These are phyloP conservation scores for Cystofilobasidium bisporidii DNA, from an alignment of 768 basidiomycete species.

Conservation along the genomic window DNA sequence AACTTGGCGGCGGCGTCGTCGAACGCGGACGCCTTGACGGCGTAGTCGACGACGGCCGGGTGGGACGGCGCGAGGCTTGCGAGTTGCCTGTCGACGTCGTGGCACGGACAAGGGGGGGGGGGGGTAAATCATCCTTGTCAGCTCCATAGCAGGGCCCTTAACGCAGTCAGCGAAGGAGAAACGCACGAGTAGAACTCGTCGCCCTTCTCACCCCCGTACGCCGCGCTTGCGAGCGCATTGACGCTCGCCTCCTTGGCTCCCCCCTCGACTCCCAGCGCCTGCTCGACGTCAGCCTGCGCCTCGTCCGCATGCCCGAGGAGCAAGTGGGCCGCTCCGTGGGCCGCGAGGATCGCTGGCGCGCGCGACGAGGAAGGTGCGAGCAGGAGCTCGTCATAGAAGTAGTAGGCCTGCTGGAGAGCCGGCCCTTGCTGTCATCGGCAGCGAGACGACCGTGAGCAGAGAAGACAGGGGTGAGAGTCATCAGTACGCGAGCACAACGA, in stretches of 20 bases:
- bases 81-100: constrained; percentile 42
- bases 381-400: constrained; percentile 41
- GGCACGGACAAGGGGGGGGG: too few species aligned
- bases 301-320: constrained; percentile 40
- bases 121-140: too few species aligned
- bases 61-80: constrained; percentile 53
- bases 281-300: constrained; percentile 39
- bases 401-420: constrained; percentile 40
- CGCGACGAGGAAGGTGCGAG: constrained; percentile 31
- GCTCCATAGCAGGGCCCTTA: too few species aligned
- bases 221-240: constrained; percentile 31
- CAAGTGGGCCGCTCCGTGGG: constrained; percentile 40
- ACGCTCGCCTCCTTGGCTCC: constrained; percentile 39
- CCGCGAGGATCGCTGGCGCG: constrained; percentile 37
- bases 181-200: constrained; percentile 25
- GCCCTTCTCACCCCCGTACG: constrained; percentile 27
- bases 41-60: constrained; percentile 59
- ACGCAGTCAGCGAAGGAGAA: constrained; percentile 27
- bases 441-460: too few species aligned
- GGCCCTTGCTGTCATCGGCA: constrained; percentile 28
- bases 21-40: constrained; percentile 54
- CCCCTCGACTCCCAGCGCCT: constrained; percentile 34
- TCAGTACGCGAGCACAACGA: background rate
- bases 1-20: constrained; percentile 56
- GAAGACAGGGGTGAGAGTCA: background rate